Percentiles rank a stretch among this genome's conserved stretches.
These are phyloP conservation scores for Plantago ovata DNA, from an alignment of 257 asterid genomes.

Conservation along the genomic window DNA sequence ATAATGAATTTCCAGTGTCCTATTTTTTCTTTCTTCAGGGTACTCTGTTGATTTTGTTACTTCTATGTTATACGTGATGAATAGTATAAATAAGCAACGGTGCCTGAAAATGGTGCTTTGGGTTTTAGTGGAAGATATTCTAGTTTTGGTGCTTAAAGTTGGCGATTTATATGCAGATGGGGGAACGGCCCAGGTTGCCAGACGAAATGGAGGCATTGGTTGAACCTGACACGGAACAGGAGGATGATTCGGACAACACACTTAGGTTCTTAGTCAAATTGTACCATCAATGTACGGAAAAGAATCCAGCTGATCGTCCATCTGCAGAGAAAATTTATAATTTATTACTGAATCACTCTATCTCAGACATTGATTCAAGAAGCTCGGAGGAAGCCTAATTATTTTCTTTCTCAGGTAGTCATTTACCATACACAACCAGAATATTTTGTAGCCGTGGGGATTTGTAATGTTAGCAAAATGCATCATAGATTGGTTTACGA, in stretches of 20 bases:
- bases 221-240: slow-evolving; percentile 24
- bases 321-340: slow-evolving; percentile 47
- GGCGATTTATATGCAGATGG: slow-evolving; percentile 28
- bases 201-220: slow-evolving; percentile 36
- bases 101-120: not conserved
- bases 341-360: slow-evolving; percentile 32
- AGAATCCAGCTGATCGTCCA: slow-evolving; percentile 65
- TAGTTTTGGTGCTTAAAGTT: not conserved
- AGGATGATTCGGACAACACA: slow-evolving; percentile 20
- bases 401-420: not conserved
- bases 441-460: slow-evolving; percentile 41
- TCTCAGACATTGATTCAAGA: slow-evolving; percentile 27
- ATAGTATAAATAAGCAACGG: not conserved
- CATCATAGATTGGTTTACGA: too few relatives aligned
- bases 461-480: slow-evolving; percentile 19
- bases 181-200: slow-evolving; percentile 41
- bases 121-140: too few relatives aligned
- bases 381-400: slow-evolving; percentile 30
- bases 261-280: slow-evolving; percentile 44
- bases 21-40: too few relatives aligned
- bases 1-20: too few relatives aligned
- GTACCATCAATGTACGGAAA: slow-evolving; percentile 56
- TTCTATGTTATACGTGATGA: too few relatives aligned
- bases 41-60: too few relatives aligned
- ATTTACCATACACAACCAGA: slow-evolving; percentile 12